Percentiles rank a stretch among this genome's conserved stretches.
phyloP scores from a whole-genome alignment of 352 stramenopile species.

The Poterioochromonas sp. region DNA sequence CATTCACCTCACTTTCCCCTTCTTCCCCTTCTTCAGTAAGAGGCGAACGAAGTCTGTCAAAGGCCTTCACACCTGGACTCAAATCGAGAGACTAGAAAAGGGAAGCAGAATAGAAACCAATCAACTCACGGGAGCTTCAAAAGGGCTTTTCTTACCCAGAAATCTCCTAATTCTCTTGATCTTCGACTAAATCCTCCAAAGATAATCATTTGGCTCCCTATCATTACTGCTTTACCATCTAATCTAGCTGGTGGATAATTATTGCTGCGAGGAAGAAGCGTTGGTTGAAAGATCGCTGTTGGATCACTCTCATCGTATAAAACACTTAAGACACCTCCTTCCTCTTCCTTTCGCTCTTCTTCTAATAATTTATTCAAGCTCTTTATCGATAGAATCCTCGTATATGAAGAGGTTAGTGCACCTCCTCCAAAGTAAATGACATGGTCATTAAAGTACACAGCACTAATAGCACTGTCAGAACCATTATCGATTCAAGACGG shows the following conservation, averaged over 20 bases:
- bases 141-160: slow-evolving; percentile 12
- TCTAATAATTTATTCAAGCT: neutral
- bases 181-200: neutral
- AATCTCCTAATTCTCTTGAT: slow-evolving; percentile 12
- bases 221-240: neutral
- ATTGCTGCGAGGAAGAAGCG: neutral
- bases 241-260: neutral
- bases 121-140: no score
- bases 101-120: no score
- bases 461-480: no score
- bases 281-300: neutral
- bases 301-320: neutral
- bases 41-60: no score
- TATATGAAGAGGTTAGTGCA: neutral
- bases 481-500: neutral
- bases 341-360: neutral
- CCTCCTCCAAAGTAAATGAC: neutral
- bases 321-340: neutral
- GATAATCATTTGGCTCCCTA: neutral
- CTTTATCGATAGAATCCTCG: neutral
- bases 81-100: no score
- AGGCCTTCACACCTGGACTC: no score
- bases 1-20: no score
- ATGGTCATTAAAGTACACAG: neutral
- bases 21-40: no score